Conservation (phyloP, 1,284 basidiomycete species). For the Ustilago nuda region DNA sequence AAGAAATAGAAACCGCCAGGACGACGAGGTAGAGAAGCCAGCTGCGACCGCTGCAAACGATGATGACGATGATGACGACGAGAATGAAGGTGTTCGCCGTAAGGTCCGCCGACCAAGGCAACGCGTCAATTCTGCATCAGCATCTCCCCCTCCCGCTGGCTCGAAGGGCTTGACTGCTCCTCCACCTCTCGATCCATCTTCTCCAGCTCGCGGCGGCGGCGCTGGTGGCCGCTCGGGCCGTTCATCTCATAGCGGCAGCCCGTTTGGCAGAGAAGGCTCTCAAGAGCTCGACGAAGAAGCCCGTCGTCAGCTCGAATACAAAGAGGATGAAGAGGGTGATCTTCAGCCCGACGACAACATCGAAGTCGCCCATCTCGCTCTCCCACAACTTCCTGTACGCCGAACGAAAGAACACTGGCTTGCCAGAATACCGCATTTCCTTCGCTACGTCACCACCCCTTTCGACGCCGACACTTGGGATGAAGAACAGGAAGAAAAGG, state of each 20-base stretch:
- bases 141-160: slow-evolving; percentile 37
- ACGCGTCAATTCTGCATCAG: slow-evolving; percentile 39
- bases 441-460: slow-evolving; percentile 56
- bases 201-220: slow-evolving; percentile 20
- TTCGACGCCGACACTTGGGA: slow-evolving; percentile 61
- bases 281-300: slow-evolving; percentile 49
- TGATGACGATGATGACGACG: slow-evolving; percentile 49
- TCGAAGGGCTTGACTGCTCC: slow-evolving; percentile 28
- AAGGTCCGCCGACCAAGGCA: slow-evolving; percentile 43
- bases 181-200: slow-evolving; percentile 28
- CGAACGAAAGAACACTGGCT: slow-evolving; percentile 64
- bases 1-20: slow-evolving; percentile 10
- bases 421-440: slow-evolving; percentile 66
- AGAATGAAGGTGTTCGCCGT: slow-evolving; percentile 37
- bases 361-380: slow-evolving; percentile 71
- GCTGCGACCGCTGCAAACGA: slow-evolving; percentile 7
- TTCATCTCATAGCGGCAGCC: slow-evolving; percentile 42
- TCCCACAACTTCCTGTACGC: slow-evolving; percentile 60
- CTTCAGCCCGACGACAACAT: slow-evolving; percentile 75
- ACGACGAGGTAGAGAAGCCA: neutral
- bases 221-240: slow-evolving; percentile 26
- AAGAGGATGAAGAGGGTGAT: slow-evolving; percentile 70
- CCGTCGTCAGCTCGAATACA: slow-evolving; percentile 57
- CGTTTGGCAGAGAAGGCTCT: slow-evolving; percentile 32
- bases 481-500: slow-evolving; percentile 58